Evolutionary conservation across 176 grass and related monocot genomes (phyloP), one percentile per base, ranked within the genome.

Genomic region (Lolium perenne): DNA sequence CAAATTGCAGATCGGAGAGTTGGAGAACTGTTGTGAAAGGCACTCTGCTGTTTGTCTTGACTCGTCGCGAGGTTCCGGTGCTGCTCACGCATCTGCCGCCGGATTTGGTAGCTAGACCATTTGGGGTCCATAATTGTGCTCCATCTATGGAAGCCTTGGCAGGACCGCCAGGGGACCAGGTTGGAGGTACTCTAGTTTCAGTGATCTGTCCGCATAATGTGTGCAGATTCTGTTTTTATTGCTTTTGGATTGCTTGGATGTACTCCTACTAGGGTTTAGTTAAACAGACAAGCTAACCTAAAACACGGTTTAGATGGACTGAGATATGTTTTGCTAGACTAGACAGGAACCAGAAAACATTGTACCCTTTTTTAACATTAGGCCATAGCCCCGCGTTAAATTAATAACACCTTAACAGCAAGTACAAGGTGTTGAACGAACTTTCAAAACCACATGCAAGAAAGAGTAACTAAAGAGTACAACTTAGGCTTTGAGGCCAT

Each of bases 81-180:
- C 41, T 53, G 71, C 65, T 57, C 81, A 69, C 11, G 23, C 38
- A 12, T 25, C 62, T 18, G 70, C 45, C 38, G 4, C 32, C 84
- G 6, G 22, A 83, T 53, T 56, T 18, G 79, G 83, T 38, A 71
- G 29, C 66, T 45, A 82, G 60, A 51, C 50, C 78, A 78, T 17
- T 18, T 51, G n/a, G 81, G 10, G 29, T 79, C 76, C n/a, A 82
- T 83, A 54, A 86, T 90, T 86, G 84, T 78, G 79, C 11, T 40
- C 74, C 46, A 11, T 56, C 0, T 48, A 65, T 26, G 38, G 84
- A 83, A 90, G 79, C 73, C 88, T 73, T 38, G 80, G 9, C 80
- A 57, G 55, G 38, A 12, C 4, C 56, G 6, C 35, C 46, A 22
- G 57, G 18, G 71, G 88, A 78, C 73, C 78, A 78, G 79, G 53